Evolutionary conservation across 2,329 filamentous ascomycete genomes (phyloP).

Genomic region (Cytospora leucostoma): DNA sequence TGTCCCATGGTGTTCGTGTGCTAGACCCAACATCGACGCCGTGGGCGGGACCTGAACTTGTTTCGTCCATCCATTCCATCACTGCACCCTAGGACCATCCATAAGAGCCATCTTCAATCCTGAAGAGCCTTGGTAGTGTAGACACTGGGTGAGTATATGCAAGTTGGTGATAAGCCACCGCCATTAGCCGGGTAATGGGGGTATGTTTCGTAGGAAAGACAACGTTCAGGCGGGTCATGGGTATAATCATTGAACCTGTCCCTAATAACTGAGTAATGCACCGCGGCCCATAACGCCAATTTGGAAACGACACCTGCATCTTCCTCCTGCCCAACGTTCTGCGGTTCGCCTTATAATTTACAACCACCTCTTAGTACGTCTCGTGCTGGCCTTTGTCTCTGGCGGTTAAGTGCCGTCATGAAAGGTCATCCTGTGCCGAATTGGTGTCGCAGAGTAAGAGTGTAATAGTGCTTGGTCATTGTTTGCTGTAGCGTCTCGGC

Average conservation of each 20-base stretch:
- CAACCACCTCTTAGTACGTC: slow-evolving; percentile 8
- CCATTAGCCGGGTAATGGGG: not conserved
- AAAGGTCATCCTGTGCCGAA: not conserved
- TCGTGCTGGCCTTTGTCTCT: not conserved
- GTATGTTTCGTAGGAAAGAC: not conserved
- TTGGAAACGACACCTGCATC: not conserved
- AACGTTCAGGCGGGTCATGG: slow-evolving; percentile 1
- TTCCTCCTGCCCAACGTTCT: slow-evolving; percentile 5
- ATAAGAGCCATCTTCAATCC: not conserved
- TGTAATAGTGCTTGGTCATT: not conserved
- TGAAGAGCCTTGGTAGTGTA: not conserved
- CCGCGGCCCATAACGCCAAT: slow-evolving; percentile 19
- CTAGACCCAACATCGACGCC: not conserved
- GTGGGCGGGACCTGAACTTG: not conserved
- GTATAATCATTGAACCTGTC: slow-evolving; percentile 26
- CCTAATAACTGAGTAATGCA: slow-evolving; percentile 9
- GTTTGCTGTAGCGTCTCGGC: not conserved
- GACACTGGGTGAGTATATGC: not conserved
- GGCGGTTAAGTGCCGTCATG: not conserved
- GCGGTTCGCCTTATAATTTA: slow-evolving; percentile 16
- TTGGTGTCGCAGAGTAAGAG: not conserved
- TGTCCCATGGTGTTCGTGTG: too few species aligned
- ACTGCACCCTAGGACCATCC: not conserved
- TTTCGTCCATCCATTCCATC: too few species aligned
- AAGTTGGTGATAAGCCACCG: not conserved